Base-by-base conservation (phyloP, 768 basidiomycete genomes). In the Suillus luteus region DNA sequence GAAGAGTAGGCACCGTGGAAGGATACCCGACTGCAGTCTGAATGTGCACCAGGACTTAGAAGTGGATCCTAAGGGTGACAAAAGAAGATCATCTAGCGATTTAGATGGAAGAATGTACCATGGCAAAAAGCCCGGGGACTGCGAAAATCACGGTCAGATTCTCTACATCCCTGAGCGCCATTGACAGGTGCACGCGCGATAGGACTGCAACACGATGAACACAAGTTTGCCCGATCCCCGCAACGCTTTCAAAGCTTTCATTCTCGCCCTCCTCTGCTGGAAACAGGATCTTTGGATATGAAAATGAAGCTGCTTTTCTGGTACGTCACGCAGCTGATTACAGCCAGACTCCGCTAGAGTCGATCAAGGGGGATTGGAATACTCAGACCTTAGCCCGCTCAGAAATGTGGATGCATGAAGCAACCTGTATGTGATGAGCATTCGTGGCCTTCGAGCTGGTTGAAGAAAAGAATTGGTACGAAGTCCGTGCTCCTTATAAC, bases 371-470 rank as follows among this genome's bases (percentile, higher is more conserved):
- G 83, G 85, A 84, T 77, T 83, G 70, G 74, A 85, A 85, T 83
- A 76, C 86, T 88, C 87, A 86, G 86, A 89, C 86, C 86, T 89
- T 88, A 81, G 83, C 87, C 87, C 86, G 86, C 86, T 88, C 84
- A 84, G 79, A 73, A 85, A 70, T 63, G 66, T 70, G 68, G 69
- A 74, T 65, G 62, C 59, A 40, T 38, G 43, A 55, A 51, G 68
- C 72, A 68, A 77, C 79, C 79, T 79, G 86, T 85, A 69, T 69
- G 85, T 76, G 65, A 76, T 84, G 85, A 87, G 86, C 85, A 74
- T 57, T 86, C 83, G 86, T 83, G 81, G 85, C 84, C 81, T 89
- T 87, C 70, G 76, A 71, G 68, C 80, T 80, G 77, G 52, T 58
- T 14, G 10, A 33, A 10, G 49, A 12, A 24, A 12, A n/a, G 3